These are phyloP conservation scores for Aspergillus floridensis DNA, from an alignment of 2,329 filamentous ascomycete species.

Conservation along the genomic window DNA sequence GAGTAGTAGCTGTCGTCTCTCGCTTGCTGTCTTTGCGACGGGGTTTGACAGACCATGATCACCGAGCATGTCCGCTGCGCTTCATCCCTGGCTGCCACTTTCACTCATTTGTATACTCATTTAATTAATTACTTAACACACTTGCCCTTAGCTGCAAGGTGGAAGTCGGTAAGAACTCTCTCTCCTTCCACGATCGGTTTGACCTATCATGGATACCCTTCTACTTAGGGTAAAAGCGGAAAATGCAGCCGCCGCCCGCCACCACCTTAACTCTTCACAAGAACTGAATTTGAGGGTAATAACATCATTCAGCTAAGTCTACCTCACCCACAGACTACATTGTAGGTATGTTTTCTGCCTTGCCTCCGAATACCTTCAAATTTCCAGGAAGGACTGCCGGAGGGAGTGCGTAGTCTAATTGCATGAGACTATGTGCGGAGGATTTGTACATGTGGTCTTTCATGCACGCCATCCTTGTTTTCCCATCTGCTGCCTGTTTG, in stretches of 20 bases:
- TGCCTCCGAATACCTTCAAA: too few relatives aligned
- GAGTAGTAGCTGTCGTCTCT: not conserved
- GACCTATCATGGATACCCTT: not conserved
- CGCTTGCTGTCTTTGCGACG: not conserved
- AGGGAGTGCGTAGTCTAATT: not conserved
- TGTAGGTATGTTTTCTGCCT: too few relatives aligned
- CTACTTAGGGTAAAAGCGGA: not conserved
- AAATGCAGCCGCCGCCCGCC: too few relatives aligned
- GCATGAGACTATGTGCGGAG: conserved; percentile 3
- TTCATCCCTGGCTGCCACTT: not conserved
- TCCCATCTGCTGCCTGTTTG: not conserved
- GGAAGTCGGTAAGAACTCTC: not conserved
- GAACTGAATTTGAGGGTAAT: too few relatives aligned
- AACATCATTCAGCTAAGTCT: too few relatives aligned
- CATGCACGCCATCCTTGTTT: conserved; percentile 5
- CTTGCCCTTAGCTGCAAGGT: conserved; percentile 1
- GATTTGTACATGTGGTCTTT: not conserved
- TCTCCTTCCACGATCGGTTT: not conserved
- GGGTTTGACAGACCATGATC: not conserved
- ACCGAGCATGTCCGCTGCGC: conserved; percentile 1
- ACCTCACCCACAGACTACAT: too few relatives aligned
- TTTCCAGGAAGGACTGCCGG: not conserved
- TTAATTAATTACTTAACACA: too few relatives aligned
- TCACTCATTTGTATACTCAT: not conserved
- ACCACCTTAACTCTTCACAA: not conserved